Conservation (phyloP, 1,284 basidiomycete genomes). For the Peniophora sp. region DNA sequence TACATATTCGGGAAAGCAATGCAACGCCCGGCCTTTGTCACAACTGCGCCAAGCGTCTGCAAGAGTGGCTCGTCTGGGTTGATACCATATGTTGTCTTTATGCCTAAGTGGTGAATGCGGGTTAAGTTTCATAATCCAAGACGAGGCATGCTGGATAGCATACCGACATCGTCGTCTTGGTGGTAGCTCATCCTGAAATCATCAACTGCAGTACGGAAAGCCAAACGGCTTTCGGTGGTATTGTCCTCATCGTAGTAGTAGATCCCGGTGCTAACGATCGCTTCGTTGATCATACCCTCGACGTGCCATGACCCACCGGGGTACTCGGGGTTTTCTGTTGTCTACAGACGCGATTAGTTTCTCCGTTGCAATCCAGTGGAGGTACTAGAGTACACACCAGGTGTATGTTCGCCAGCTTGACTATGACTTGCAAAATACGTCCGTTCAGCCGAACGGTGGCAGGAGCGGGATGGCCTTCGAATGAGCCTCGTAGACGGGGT, state of each 20-base stretch:
- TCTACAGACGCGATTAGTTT: too few relatives aligned
- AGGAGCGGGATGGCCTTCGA: background rate
- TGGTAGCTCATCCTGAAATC: background rate
- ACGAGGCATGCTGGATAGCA: background rate
- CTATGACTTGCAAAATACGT: background rate
- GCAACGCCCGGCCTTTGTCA: slow-evolving; percentile 27
- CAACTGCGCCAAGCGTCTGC: slow-evolving; percentile 26
- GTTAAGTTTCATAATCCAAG: too few relatives aligned
- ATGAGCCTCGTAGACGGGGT: background rate
- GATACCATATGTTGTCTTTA: too few relatives aligned
- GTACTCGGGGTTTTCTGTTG: background rate
- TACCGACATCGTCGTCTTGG: background rate
- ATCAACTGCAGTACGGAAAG: background rate
- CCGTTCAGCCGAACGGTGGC: background rate
- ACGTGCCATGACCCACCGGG: slow-evolving; percentile 1
- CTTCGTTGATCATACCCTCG: slow-evolving; percentile 1
- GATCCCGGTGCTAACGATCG: background rate
- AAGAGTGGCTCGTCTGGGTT: background rate
- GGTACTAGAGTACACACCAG: too few relatives aligned
- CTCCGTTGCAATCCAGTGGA: too few relatives aligned
- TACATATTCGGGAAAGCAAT: slow-evolving; percentile 38
- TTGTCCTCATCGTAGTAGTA: slow-evolving; percentile 1
- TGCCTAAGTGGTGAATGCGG: too few relatives aligned
- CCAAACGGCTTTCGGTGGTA: background rate
- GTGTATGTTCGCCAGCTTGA: background rate